Evolutionary conservation across 2,329 filamentous ascomycete species (phyloP).

Genomic region (Diaporthe sp.): DNA sequence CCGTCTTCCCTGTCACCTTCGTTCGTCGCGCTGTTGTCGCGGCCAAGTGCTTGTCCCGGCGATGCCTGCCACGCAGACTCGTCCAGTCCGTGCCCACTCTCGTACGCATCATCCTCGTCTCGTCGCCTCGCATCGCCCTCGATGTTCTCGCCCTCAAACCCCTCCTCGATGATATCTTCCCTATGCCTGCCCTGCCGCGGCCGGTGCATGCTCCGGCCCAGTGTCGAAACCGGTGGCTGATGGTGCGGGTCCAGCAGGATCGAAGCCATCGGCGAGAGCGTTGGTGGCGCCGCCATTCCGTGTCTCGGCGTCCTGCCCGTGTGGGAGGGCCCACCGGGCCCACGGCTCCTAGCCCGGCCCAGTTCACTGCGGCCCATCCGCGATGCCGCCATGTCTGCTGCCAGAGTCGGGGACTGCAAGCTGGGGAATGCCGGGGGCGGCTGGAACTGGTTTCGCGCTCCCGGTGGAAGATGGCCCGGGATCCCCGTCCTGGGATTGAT

Average conservation of each 20-base stretch:
- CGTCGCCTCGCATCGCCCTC: slow-evolving; percentile 61
- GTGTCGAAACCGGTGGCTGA: slow-evolving; percentile 70
- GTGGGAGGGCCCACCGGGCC: slow-evolving; percentile 52
- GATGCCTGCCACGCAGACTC: slow-evolving; percentile 74
- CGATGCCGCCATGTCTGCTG: slow-evolving; percentile 68
- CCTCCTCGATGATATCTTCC: slow-evolving; percentile 70
- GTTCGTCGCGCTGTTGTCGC: slow-evolving; percentile 65
- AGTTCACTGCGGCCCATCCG: slow-evolving; percentile 61
- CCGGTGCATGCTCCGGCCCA: slow-evolving; percentile 62
- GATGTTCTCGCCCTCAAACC: slow-evolving; percentile 61
- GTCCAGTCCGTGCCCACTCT: slow-evolving; percentile 64
- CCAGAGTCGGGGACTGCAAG: slow-evolving; percentile 73
- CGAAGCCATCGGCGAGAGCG: slow-evolving; percentile 78
- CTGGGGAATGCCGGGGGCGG: slow-evolving; percentile 83
- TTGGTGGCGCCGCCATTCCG: slow-evolving; percentile 59
- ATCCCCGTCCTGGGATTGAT: slow-evolving; percentile 79
- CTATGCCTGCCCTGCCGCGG: slow-evolving; percentile 58
- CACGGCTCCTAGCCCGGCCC: slow-evolving; percentile 57
- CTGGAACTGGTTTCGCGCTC: slow-evolving; percentile 74
- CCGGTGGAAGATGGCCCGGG: slow-evolving; percentile 71
- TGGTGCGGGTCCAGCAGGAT: slow-evolving; percentile 83
- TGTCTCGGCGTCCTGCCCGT: slow-evolving; percentile 58
- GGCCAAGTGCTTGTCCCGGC: slow-evolving; percentile 63
- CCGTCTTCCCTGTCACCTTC: slow-evolving; percentile 65
- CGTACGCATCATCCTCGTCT: slow-evolving; percentile 72